These are phyloP conservation scores for Orbilia quercus DNA, from an alignment of 2,329 filamentous ascomycete species.

Conservation along the genomic window DNA sequence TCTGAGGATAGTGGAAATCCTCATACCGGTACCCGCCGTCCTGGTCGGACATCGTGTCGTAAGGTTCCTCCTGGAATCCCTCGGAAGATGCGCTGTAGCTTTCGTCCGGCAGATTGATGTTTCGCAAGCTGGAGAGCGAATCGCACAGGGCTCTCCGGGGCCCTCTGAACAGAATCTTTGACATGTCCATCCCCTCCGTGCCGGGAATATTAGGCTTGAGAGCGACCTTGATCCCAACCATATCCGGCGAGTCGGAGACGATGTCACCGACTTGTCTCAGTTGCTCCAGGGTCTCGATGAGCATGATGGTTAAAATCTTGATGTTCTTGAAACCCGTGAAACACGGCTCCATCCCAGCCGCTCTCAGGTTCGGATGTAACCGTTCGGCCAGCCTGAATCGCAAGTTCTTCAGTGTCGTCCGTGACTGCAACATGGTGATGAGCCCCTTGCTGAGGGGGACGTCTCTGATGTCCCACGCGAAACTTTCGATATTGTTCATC, in stretches of 20 bases:
- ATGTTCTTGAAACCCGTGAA: constrained; percentile 56
- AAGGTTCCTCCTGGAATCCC: constrained; percentile 55
- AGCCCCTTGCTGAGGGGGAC: constrained; percentile 54
- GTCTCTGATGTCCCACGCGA: constrained; percentile 55
- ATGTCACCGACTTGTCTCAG: constrained; percentile 54
- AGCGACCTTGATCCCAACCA: constrained; percentile 56
- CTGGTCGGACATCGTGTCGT: constrained; percentile 53
- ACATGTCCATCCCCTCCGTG: constrained; percentile 56
- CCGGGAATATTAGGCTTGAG: constrained; percentile 55
- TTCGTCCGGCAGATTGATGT: constrained; percentile 54
- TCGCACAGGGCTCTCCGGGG: constrained; percentile 46
- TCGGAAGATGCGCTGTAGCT: constrained; percentile 52
- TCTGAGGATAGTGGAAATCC: constrained; percentile 55
- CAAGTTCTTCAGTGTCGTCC: constrained; percentile 50
- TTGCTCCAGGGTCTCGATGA: constrained; percentile 55
- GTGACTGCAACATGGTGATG: constrained; percentile 52
- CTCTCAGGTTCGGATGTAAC: constrained; percentile 52
- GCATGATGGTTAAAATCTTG: constrained; percentile 55
- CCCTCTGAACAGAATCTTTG: constrained; percentile 54
- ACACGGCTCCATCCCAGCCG: constrained; percentile 53
- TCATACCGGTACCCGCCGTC: constrained; percentile 49
- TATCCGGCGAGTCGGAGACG: constrained; percentile 55
- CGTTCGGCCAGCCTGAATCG: constrained; percentile 52
- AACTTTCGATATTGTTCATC: constrained; percentile 55
- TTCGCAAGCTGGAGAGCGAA: constrained; percentile 49